Percentiles rank a stretch among this genome's conserved stretches.
Conservation (phyloP, 2,329 filamentous ascomycete species). For the Pseudodiploospora longispora region DNA sequence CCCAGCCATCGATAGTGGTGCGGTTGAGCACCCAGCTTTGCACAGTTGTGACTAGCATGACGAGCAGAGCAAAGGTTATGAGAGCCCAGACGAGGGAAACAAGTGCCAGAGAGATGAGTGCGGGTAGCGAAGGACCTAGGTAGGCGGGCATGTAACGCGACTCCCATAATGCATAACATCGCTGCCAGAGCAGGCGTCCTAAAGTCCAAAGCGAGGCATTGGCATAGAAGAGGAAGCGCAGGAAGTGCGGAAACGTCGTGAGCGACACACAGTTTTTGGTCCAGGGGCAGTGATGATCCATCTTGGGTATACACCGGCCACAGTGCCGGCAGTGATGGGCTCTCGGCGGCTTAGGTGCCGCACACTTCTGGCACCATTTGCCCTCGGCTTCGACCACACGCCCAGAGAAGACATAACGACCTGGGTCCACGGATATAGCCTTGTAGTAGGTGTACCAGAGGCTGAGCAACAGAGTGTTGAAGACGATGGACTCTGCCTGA, state of each 20-base stretch:
- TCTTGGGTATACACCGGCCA: slow-evolving; percentile 65
- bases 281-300: slow-evolving; percentile 87
- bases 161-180: slow-evolving; percentile 53
- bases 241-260: slow-evolving; percentile 73
- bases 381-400: slow-evolving; percentile 24
- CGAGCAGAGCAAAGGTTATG: slow-evolving; percentile 51
- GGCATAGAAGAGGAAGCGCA: slow-evolving; percentile 67
- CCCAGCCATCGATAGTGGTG: slow-evolving; percentile 78
- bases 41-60: slow-evolving; percentile 57
- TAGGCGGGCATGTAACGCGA: slow-evolving; percentile 63
- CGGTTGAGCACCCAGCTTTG: slow-evolving; percentile 59
- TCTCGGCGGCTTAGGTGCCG: slow-evolving; percentile 64
- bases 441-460: slow-evolving; percentile 64
- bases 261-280: slow-evolving; percentile 76
- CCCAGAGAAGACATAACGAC: slow-evolving; percentile 40
- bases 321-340: slow-evolving; percentile 78
- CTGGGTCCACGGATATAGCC: slow-evolving; percentile 50
- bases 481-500: slow-evolving; percentile 46
- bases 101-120: slow-evolving; percentile 54
- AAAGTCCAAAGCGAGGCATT: slow-evolving; percentile 58
- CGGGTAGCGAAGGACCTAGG: slow-evolving; percentile 56
- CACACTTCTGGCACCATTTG: slow-evolving; percentile 70
- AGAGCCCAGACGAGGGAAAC: slow-evolving; percentile 50
- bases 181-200: slow-evolving; percentile 49
- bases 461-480: slow-evolving; percentile 57